A percentile compares a stretch with the other conserved stretches of the same genome.
Evolutionary conservation across 2,329 filamentous ascomycete species (phyloP).

Genomic region (Parastagonospora nodorum): DNA sequence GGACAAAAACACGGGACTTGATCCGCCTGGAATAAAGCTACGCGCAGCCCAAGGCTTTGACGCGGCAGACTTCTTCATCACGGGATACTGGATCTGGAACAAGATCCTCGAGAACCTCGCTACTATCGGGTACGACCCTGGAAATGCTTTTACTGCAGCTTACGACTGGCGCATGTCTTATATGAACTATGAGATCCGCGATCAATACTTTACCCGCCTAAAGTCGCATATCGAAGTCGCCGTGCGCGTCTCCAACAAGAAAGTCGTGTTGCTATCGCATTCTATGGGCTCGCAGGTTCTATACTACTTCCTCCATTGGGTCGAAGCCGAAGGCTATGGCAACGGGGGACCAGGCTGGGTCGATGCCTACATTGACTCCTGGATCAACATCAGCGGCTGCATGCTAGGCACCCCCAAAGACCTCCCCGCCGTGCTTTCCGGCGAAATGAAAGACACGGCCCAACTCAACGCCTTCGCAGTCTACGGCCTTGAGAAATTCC

Average conservation of each 20-base stretch:
- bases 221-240: slow-evolving; percentile 91
- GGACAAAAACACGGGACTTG: slow-evolving; percentile 86
- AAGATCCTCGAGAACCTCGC: slow-evolving; percentile 98
- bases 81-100: slow-evolving; percentile 97
- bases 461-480: slow-evolving; percentile 96
- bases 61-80: slow-evolving; percentile 91
- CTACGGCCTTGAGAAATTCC: slow-evolving; percentile 93
- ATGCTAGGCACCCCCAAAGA: slow-evolving; percentile 96
- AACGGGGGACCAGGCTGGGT: slow-evolving; percentile 87
- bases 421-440: slow-evolving; percentile 85
- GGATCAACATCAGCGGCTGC: slow-evolving; percentile 98
- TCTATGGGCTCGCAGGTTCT: slow-evolving; percentile 97
- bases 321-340: slow-evolving; percentile 77
- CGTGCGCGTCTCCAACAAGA: slow-evolving; percentile 72
- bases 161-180: slow-evolving; percentile 96
- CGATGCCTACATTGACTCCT: slow-evolving; percentile 84
- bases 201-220: slow-evolving; percentile 91
- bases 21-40: slow-evolving; percentile 87
- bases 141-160: slow-evolving; percentile 68
- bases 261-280: slow-evolving; percentile 86
- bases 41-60: slow-evolving; percentile 96
- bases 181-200: slow-evolving; percentile 82
- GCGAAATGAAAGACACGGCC: slow-evolving; percentile 98
- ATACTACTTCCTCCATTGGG: slow-evolving; percentile 83
- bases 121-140: slow-evolving; percentile 93